These are phyloP conservation scores for Emmonsiellopsis sp. DNA, from an alignment of 2,329 filamentous ascomycete species.

Conservation along the genomic window DNA sequence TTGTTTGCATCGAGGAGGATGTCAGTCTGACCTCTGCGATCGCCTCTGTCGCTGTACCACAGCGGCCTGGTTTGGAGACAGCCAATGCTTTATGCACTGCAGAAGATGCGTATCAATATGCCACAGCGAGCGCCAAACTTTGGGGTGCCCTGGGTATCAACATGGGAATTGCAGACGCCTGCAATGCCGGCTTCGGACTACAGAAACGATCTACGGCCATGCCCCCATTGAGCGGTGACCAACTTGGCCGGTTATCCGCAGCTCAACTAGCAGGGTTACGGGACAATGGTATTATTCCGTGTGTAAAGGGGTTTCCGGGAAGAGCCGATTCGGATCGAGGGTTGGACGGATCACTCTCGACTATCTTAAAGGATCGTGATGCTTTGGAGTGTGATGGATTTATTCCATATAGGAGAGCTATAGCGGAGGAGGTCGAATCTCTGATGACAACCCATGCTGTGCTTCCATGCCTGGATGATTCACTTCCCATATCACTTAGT, in stretches of 20 bases:
- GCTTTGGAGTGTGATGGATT: slow-evolving; percentile 33
- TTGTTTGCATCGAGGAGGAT: slow-evolving; percentile 39
- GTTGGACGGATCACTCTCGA: slow-evolving; percentile 34
- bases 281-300: slow-evolving; percentile 31
- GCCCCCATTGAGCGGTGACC: slow-evolving; percentile 34
- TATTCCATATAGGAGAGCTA: slow-evolving; percentile 34
- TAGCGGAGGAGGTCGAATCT: slow-evolving; percentile 32
- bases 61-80: slow-evolving; percentile 37
- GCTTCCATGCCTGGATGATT: slow-evolving; percentile 25
- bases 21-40: slow-evolving; percentile 37
- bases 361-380: slow-evolving; percentile 28
- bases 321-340: slow-evolving; percentile 37
- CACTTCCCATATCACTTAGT: slow-evolving; percentile 32
- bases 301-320: slow-evolving; percentile 38
- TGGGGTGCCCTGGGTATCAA: slow-evolving; percentile 33
- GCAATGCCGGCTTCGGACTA: slow-evolving; percentile 37
- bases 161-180: slow-evolving; percentile 38
- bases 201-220: slow-evolving; percentile 37
- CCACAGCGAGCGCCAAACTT: slow-evolving; percentile 29
- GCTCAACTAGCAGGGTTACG: slow-evolving; percentile 29
- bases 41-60: slow-evolving; percentile 29
- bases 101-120: slow-evolving; percentile 26
- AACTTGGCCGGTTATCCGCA: slow-evolving; percentile 33
- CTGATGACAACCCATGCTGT: slow-evolving; percentile 40
- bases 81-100: slow-evolving; percentile 31